Evolutionary conservation across 768 basidiomycete genomes (phyloP), one percentile per base, ranked within the genome.

Genomic region (Exsudoporus frostii): DNA sequence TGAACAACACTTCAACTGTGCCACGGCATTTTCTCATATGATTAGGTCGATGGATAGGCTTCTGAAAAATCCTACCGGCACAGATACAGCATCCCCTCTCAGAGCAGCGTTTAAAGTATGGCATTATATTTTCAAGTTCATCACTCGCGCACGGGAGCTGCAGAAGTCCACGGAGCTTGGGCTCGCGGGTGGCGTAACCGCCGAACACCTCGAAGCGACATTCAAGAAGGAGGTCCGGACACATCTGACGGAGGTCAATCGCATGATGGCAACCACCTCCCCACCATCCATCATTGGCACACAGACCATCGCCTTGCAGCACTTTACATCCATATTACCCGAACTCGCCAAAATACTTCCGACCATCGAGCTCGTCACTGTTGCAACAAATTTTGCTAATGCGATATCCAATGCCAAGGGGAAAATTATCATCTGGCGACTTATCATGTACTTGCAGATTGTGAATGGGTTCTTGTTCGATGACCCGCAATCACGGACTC

Each of bases 51-150:
- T 98, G 89, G 90, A 90, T 63, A 79, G 83, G 24, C 80, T 97
- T 14, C 76, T 98, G 37, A 74, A 75, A 33, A 81, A 87, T 61
- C 91, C 92, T 13, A 83, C 85, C 0, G 80, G 83, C 20, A 72
- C 76, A 9, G 89, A 91, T 22, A 83, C 80, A 4, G 92, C 89
- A 0, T 85, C 88, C 17, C 80, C 83, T 6, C 79, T 98, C 50
- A 85, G 95, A 32, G 85, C 92, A 11, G 90, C 94, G 15, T 76
- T 98, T 55, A 98, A 98, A 69, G 96, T 98, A 29, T 96, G 93
- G 93, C 89, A 93, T 64, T 92, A 95, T 65, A 85, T 98, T 61
- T 92, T 98, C 82, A 91, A 90, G 67, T 92, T 98, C 71, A 89
- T 97, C 63, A 84, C 90, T 15, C 81, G 90, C n/a, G 87, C 94